These are phyloP conservation scores for Cordyceps javanica DNA, from an alignment of 2,329 filamentous ascomycete genomes.

Conservation along the genomic window DNA sequence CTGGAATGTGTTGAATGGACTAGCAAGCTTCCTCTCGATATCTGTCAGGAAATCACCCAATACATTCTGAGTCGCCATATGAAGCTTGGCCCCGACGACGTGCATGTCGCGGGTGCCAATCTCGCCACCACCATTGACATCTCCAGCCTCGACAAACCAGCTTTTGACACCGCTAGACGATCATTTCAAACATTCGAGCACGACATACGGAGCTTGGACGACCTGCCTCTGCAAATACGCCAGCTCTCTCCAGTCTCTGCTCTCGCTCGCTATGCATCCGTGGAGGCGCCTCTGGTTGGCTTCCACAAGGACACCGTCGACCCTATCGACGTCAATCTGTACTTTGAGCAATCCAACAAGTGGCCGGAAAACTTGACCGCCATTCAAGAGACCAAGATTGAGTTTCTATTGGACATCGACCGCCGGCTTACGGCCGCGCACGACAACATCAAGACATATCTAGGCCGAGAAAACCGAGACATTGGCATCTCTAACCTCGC, in stretches of 20 bases:
- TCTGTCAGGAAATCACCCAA: constrained; percentile 73
- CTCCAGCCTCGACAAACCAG: constrained; percentile 41
- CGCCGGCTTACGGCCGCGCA: constrained; percentile 60
- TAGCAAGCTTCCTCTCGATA: constrained; percentile 53
- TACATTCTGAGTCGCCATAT: constrained; percentile 69
- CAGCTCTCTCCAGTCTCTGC: constrained; percentile 70
- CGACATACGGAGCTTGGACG: constrained; percentile 70
- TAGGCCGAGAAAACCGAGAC: constrained; percentile 75
- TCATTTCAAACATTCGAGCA: constrained; percentile 69
- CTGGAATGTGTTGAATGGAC: constrained; percentile 87
- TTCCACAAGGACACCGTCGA: constrained; percentile 37
- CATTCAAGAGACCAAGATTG: constrained; percentile 90
- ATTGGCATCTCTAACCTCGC: constrained; percentile 67
- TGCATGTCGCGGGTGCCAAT: constrained; percentile 45
- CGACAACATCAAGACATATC: constrained; percentile 54
- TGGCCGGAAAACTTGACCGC: constrained; percentile 91
- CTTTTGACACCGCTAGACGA: constrained; percentile 63
- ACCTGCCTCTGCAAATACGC: constrained; percentile 79
- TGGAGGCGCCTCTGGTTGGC: constrained; percentile 36
- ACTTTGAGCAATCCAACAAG: constrained; percentile 86
- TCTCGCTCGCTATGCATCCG: constrained; percentile 67
- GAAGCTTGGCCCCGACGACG: constrained; percentile 47
- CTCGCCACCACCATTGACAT: constrained; percentile 44
- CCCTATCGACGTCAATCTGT: constrained; percentile 74
- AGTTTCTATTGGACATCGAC: constrained; percentile 74